Evolutionary conservation across 2,329 filamentous ascomycete genomes (phyloP).

Genomic region (Fusarium foetens): DNA sequence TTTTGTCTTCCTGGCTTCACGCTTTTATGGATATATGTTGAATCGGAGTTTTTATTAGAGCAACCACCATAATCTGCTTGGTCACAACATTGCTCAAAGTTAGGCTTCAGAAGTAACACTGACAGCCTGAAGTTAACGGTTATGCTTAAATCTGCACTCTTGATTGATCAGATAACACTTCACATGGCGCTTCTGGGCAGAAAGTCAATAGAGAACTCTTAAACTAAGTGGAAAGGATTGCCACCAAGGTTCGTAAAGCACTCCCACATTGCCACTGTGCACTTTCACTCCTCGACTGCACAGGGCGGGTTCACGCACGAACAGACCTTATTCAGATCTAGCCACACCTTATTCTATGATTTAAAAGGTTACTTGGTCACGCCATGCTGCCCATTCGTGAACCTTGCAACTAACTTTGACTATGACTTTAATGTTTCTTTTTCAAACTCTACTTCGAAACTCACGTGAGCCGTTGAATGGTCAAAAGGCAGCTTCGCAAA

Average conservation of each 20-base stretch:
- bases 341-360: accelerated
- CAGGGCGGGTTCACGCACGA: accelerated
- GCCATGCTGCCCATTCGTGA: accelerated
- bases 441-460: accelerated
- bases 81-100: accelerated
- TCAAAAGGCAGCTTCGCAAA: not conserved
- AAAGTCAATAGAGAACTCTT: no score
- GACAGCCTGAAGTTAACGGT: accelerated
- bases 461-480: no score
- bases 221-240: accelerated
- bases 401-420: accelerated
- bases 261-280: accelerated
- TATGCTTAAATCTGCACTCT: accelerated
- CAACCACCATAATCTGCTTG: accelerated
- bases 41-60: not conserved
- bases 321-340: not conserved
- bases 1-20: accelerated
- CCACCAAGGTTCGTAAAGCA: accelerated
- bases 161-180: accelerated
- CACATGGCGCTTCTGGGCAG: accelerated
- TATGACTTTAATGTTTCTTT: accelerated
- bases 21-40: accelerated
- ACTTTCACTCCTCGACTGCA: accelerated
- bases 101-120: accelerated
- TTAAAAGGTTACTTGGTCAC: accelerated